Percentiles rank a stretch among this genome's conserved stretches.
Evolutionary conservation across 2,329 filamentous ascomycete genomes (phyloP).

Genomic region (Xylaria sp.): DNA sequence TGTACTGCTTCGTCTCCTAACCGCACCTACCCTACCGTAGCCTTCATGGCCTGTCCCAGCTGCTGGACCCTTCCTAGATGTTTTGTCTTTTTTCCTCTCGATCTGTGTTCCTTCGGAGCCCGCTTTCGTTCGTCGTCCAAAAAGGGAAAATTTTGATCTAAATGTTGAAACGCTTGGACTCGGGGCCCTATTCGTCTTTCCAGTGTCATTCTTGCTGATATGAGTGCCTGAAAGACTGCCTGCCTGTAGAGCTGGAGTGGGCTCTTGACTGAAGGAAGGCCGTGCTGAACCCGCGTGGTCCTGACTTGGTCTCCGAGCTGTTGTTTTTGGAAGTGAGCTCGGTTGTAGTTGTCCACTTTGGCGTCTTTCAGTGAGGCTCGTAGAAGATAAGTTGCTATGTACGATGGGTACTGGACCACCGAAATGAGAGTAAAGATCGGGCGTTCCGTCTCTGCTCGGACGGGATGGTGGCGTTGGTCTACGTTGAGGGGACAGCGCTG

Average conservation of each 20-base stretch:
- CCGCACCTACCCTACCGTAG: constrained; percentile 72
- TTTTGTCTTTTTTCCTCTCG: constrained; percentile 66
- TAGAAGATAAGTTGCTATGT: constrained; percentile 68
- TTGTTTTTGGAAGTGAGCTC: constrained; percentile 50
- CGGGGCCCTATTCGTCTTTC: constrained; percentile 55
- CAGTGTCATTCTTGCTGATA: constrained; percentile 44
- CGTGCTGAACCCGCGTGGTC: constrained; percentile 46
- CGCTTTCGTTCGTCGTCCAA: constrained; percentile 76
- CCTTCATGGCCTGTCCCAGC: constrained; percentile 96
- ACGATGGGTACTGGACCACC: constrained; percentile 64
- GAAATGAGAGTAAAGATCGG: constrained; percentile 67
- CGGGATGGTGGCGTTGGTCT: constrained; percentile 62
- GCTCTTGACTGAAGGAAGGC: constrained; percentile 50
- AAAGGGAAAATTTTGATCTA: constrained; percentile 78
- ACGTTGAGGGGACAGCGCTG: constrained; percentile 46
- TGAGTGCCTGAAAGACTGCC: constrained; percentile 31
- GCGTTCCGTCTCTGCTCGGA: constrained; percentile 75
- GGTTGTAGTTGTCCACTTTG: constrained; percentile 53
- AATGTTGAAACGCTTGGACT: constrained; percentile 68
- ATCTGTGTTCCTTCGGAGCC: constrained; percentile 58
- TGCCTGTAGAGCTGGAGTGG: constrained; percentile 48
- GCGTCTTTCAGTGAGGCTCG: constrained; percentile 60
- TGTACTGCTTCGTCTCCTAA: constrained; percentile 72
- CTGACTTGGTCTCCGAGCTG: constrained; percentile 48
- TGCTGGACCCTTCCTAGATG: constrained; percentile 77